phyloP scores from a whole-genome alignment of 306 rosid species.

The barrel medic (Medicago truncatula) region DNA sequence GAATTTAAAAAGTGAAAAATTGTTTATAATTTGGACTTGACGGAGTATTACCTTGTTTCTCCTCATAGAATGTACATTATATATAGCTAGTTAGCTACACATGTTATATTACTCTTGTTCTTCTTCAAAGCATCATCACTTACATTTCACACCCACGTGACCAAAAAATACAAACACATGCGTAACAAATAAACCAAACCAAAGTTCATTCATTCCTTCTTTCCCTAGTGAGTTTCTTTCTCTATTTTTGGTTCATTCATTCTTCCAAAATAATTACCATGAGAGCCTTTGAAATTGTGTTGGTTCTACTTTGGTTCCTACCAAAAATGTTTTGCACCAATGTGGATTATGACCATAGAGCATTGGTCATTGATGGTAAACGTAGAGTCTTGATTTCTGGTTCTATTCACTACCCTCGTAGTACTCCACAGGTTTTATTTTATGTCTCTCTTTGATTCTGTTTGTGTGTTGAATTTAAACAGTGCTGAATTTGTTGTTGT shows the following conservation, averaged over 20 bases:
- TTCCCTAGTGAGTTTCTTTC: constrained; percentile 21
- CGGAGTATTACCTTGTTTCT: no score
- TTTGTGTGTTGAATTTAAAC: constrained; percentile 16
- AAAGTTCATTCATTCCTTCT: constrained; percentile 8
- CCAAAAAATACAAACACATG: not conserved
- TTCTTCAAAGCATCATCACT: constrained; percentile 16
- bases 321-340: constrained; percentile 57
- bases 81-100: not conserved
- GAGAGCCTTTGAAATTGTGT: constrained; percentile 47
- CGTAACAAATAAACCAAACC: constrained; percentile 24
- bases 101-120: not conserved
- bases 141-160: constrained; percentile 22
- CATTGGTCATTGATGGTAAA: constrained; percentile 84
- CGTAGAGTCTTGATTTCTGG: constrained; percentile 87
- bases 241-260: not conserved
- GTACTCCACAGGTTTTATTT: constrained; percentile 93
- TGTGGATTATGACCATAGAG: constrained; percentile 89
- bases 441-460: not conserved
- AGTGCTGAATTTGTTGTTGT: constrained; percentile 33
- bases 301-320: constrained; percentile 47
- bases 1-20: no score
- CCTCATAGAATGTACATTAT: no score
- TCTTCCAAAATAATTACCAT: constrained; percentile 34
- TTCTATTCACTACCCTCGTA: constrained; percentile 96
- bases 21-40: no score